Percentiles rank a stretch among this genome's conserved stretches.
These are phyloP conservation scores for Paspalum vaginatum DNA, from an alignment of 176 grass and related monocot species.

Conservation along the genomic window DNA sequence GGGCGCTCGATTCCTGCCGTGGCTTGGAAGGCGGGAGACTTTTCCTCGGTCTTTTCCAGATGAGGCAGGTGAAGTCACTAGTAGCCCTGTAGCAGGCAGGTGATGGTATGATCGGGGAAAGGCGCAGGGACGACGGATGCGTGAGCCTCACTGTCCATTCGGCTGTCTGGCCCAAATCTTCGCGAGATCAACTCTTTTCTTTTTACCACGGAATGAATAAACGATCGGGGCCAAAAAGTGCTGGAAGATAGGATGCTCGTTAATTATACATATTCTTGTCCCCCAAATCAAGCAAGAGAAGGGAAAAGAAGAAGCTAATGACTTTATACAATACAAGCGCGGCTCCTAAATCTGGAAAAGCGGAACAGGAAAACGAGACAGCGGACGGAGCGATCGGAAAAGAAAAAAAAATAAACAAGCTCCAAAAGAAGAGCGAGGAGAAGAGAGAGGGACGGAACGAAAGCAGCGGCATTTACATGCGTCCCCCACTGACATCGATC, in stretches of 20 bases:
- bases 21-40: conserved; percentile 10
- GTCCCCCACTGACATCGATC: background rate
- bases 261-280: conserved; percentile 73
- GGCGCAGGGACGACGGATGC: background rate
- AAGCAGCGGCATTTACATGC: conserved; percentile 40
- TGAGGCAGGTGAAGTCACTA: background rate
- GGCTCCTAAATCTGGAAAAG: conserved; percentile 35
- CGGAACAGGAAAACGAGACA: background rate
- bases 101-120: background rate
- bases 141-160: conserved; percentile 19
- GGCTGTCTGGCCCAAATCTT: conserved; percentile 15
- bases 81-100: background rate
- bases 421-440: background rate
- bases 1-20: conserved; percentile 23
- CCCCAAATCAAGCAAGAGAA: conserved; percentile 51
- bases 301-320: background rate
- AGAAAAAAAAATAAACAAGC: background rate
- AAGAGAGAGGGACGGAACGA: background rate
- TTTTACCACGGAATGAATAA: conserved; percentile 39
- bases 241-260: conserved; percentile 43
- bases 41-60: background rate
- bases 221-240: background rate
- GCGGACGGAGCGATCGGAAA: background rate
- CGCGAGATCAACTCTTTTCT: conserved; percentile 24
- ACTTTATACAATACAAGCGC: conserved; percentile 47